Evolutionary conservation across 2,329 filamentous ascomycete genomes (phyloP).

Genomic region (Botrytis deweyae): DNA sequence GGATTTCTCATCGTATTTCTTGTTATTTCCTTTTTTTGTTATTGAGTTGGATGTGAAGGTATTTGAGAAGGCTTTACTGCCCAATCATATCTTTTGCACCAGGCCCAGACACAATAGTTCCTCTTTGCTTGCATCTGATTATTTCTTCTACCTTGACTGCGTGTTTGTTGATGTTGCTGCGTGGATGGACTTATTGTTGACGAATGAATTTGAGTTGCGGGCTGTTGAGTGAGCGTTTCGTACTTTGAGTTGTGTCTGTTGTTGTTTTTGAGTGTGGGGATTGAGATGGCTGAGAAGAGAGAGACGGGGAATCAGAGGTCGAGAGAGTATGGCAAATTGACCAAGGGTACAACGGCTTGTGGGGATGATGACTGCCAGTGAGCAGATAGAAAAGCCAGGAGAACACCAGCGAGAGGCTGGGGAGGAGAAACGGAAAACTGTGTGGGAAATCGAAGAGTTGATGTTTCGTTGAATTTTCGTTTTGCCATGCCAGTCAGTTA

Average conservation of each 20-base stretch:
- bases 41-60: neutral
- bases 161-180: slow-evolving; percentile 4
- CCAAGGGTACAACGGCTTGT: neutral
- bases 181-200: neutral
- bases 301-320: neutral
- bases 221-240: neutral
- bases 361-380: slow-evolving; percentile 4
- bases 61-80: neutral
- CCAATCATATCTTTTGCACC: neutral
- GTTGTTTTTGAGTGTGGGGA: slow-evolving; percentile 14
- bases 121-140: slow-evolving; percentile 17
- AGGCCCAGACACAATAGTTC: neutral
- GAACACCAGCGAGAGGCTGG: neutral
- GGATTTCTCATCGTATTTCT: slow-evolving; percentile 1
- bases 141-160: slow-evolving; percentile 18
- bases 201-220: slow-evolving; percentile 16
- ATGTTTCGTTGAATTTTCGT: neutral
- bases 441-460: neutral
- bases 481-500: slow-evolving; percentile 14
- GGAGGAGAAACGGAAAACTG: neutral
- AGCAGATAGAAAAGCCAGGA: neutral
- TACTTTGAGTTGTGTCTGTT: neutral
- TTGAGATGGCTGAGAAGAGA: neutral
- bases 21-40: neutral
- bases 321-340: slow-evolving; percentile 5